Evolutionary conservation across 129 eudicot genomes (phyloP), one percentile per base, ranked within the genome.

Genomic region (Kitagawia praeruptora): DNA sequence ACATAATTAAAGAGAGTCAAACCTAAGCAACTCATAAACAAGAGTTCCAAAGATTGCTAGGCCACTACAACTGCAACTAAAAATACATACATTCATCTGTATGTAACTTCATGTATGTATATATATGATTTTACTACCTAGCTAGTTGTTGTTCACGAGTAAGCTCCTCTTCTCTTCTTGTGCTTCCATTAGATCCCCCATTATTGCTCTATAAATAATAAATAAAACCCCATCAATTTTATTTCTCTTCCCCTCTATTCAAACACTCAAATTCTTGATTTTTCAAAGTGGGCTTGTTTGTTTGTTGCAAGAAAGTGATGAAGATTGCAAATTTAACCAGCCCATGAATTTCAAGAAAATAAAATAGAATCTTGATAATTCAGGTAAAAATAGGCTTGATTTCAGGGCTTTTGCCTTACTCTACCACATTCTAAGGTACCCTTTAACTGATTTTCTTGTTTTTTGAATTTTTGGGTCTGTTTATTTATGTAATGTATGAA

Each of bases 341-440:
- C 69, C 69, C 69, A 61, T 61, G 69, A 61, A 8, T 61, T 38
- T 75, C 48, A 61, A 61, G 69, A 46, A 41, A 46, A 27, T 69
- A 79, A 64, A 70, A 63, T 71, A 58, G 69, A 77, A 76, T 85
- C 56, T 79, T 85, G 87, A 77, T n/a, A 69, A 74, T 75, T 79
- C 21, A 80, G 87, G 72, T 71, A 0, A 75, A 75, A 79, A 28
- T 80, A 53, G 51, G 84, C 87, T 83, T 80, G 79, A 81, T 39
- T 85, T 76, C 78, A 8, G 88, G 85, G 76, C 51, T 81, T 80
- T 82, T 16, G 81, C 81, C 80, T 45, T 71, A n/a, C 69, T 27
- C 34, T 27, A 7, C 47, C 63, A 27, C 25, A 46, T 71, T 71
- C 19, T 81, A 61, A 85, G 85, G 88, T 85, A 77, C 54, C 51